Percentiles rank a stretch among this genome's conserved stretches.
These are phyloP conservation scores for Anaeromyces robustus DNA, from an alignment of 192 early-diverging fungal species.

Conservation along the genomic window DNA sequence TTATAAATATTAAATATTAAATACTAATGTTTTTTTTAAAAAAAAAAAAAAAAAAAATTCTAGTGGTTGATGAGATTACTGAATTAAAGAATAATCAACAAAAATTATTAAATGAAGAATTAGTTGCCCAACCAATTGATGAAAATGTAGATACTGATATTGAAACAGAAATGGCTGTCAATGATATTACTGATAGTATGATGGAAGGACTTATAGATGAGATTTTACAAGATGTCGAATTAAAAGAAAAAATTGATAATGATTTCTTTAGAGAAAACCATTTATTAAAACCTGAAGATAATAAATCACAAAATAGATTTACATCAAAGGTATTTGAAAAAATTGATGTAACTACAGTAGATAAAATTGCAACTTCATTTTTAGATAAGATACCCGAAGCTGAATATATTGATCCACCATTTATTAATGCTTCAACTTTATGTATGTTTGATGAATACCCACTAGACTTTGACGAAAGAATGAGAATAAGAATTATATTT, in stretches of 20 bases:
- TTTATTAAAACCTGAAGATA: background rate
- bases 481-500: background rate
- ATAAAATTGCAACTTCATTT: background rate
- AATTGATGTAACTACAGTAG: background rate
- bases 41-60: no score
- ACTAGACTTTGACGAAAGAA: background rate
- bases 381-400: background rate
- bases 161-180: background rate
- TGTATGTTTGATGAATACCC: background rate
- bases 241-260: background rate
- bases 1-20: background rate
- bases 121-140: background rate
- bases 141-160: background rate
- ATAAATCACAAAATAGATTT: background rate
- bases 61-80: background rate
- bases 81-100: background rate
- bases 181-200: background rate
- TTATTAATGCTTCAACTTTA: background rate
- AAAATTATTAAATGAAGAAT: background rate
- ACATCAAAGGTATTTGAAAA: background rate
- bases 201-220: background rate
- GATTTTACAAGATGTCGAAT: background rate
- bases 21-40: no score
- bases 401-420: background rate
- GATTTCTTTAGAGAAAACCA: background rate